phyloP scores from a whole-genome alignment of 495 filamentous ascomycete genomes.

The Sphaerosporella brunnea region DNA sequence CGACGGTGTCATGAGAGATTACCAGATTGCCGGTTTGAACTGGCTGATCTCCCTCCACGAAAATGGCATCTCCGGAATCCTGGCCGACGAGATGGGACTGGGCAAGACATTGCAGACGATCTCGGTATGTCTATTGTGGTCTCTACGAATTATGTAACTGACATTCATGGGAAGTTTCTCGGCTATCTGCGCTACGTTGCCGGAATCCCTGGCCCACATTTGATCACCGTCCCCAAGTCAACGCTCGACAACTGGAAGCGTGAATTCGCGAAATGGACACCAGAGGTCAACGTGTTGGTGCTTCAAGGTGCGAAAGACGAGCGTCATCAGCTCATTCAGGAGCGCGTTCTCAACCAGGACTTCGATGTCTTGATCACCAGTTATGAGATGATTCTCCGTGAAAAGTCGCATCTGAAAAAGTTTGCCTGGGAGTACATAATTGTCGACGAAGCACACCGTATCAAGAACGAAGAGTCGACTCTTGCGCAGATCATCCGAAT shows the following conservation, averaged over 20 bases:
- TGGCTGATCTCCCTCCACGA: constrained; percentile 78
- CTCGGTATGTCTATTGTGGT: constrained; percentile 22
- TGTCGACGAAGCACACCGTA: constrained; percentile 96
- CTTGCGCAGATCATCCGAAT: constrained; percentile 91
- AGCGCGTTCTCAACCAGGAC: constrained; percentile 74
- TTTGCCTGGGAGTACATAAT: constrained; percentile 99
- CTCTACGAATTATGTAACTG: background rate
- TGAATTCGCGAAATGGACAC: constrained; percentile 86
- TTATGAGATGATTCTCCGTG: constrained; percentile 89
- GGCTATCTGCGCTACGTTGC: constrained; percentile 84
- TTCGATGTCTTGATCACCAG: constrained; percentile 92
- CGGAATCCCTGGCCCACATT: constrained; percentile 78
- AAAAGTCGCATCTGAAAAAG: constrained; percentile 90
- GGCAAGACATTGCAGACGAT: constrained; percentile 95
- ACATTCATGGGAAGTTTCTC: constrained; percentile 40
- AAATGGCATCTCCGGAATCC: constrained; percentile 84
- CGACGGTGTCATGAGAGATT: constrained; percentile 79
- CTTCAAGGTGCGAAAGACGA: constrained; percentile 93
- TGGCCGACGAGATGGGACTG: constrained; percentile 95
- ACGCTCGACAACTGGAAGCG: constrained; percentile 97
- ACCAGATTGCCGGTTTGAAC: constrained; percentile 84
- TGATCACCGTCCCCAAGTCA: constrained; percentile 88
- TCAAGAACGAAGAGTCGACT: constrained; percentile 98
- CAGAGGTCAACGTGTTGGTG: constrained; percentile 84
- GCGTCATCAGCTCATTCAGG: constrained; percentile 70